phyloP scores from a whole-genome alignment of 371 early-diverging fungal genomes.

The Capillidium rhysosporum region DNA sequence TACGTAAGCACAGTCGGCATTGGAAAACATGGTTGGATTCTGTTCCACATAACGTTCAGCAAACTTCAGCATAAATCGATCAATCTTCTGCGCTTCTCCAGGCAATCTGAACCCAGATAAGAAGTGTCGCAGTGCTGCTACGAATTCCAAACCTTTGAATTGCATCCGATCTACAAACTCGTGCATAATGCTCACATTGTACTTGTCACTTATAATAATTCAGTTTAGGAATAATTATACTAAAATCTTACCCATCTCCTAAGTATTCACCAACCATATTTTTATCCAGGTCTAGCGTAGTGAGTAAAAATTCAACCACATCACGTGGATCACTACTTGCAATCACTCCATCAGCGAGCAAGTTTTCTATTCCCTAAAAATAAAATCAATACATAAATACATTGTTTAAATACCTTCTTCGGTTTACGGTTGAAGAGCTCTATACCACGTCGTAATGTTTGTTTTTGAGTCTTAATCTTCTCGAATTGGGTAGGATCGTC shows the following conservation, averaged over 20 bases:
- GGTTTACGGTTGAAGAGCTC: conserved; percentile 64
- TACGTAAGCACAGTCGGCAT: conserved; percentile 80
- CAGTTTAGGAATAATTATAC: too few relatives aligned
- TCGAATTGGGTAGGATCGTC: conserved; percentile 54
- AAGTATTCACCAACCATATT: conserved; percentile 83
- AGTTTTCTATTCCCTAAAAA: conserved; percentile 46
- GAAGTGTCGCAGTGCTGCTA: conserved; percentile 67
- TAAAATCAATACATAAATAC: background rate
- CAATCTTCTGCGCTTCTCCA: conserved; percentile 95
- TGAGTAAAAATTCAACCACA: conserved; percentile 51
- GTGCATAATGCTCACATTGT: conserved; percentile 84
- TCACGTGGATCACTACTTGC: conserved; percentile 26
- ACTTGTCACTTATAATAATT: conserved; percentile 24
- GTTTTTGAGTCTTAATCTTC: conserved; percentile 61
- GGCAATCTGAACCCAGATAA: conserved; percentile 88
- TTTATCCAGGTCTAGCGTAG: conserved; percentile 66
- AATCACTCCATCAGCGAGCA: conserved; percentile 47
- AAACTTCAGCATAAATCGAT: conserved; percentile 94
- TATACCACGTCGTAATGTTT: conserved; percentile 54
- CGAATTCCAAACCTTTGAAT: conserved; percentile 52
- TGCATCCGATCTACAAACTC: conserved; percentile 83
- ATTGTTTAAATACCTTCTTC: background rate
- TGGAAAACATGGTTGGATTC: conserved; percentile 50
- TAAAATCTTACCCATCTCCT: conserved; percentile 40
- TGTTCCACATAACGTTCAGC: conserved; percentile 75